Conservation (phyloP, 257 asterid species). For the Cordia subcordata region DNA sequence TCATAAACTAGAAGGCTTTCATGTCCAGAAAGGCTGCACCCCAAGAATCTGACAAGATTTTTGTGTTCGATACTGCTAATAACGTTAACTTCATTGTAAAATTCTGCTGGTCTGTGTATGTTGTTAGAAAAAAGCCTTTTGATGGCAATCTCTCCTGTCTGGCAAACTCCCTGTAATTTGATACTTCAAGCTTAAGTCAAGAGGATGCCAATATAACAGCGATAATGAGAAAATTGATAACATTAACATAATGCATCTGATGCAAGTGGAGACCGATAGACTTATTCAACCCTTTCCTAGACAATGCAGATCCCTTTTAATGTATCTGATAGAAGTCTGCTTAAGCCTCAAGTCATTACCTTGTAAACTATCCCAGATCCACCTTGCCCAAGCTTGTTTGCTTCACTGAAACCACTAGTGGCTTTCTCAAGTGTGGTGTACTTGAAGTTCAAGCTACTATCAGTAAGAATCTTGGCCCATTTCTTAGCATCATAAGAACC, state of each 20-base stretch:
- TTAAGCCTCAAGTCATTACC: not conserved
- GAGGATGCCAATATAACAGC: too few relatives aligned
- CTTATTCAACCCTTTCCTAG: too few relatives aligned
- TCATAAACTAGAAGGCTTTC: slow-evolving; percentile 27
- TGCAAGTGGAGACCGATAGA: not conserved
- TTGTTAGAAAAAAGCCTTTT: slow-evolving; percentile 20
- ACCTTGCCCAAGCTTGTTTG: slow-evolving; percentile 28
- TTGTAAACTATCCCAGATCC: slow-evolving; percentile 30
- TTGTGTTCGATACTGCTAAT: slow-evolving; percentile 21
- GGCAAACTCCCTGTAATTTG: slow-evolving; percentile 15
- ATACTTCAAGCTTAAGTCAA: too few relatives aligned
- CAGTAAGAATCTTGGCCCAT: slow-evolving; percentile 9
- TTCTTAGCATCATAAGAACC: slow-evolving; percentile 15
- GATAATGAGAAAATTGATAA: too few relatives aligned
- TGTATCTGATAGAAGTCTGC: not conserved
- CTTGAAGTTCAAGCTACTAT: slow-evolving; percentile 22
- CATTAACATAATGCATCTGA: not conserved
- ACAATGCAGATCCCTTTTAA: not conserved
- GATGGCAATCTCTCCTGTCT: slow-evolving; percentile 26
- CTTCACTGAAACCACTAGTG: slow-evolving; percentile 12
- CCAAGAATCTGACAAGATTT: slow-evolving; percentile 19
- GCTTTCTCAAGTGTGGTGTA: slow-evolving; percentile 21
- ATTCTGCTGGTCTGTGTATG: slow-evolving; percentile 18
- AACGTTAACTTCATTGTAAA: slow-evolving; percentile 25
- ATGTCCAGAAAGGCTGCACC: slow-evolving; percentile 28